phyloP scores from a whole-genome alignment of 108 stramenopile species.

The Skeletonema marinoi region DNA sequence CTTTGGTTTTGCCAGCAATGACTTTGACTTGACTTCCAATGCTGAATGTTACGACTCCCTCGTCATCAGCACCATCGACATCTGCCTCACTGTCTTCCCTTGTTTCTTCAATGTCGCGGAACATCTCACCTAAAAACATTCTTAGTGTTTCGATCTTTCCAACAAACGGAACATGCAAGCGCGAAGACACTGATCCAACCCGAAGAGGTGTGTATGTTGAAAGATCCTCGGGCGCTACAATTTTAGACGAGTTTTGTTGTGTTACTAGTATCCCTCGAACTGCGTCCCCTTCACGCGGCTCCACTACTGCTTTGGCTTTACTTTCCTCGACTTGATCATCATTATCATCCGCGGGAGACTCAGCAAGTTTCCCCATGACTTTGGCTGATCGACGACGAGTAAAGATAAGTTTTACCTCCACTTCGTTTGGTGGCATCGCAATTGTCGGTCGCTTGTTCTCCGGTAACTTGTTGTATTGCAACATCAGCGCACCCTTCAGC shows the following conservation, averaged over 20 bases:
- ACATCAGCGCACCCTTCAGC: slow-evolving; percentile 82
- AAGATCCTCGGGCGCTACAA: slow-evolving; percentile 85
- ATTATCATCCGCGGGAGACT: slow-evolving; percentile 10
- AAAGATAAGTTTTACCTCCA: slow-evolving; percentile 86
- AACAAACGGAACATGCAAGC: slow-evolving; percentile 88
- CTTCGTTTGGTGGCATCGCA: slow-evolving; percentile 88
- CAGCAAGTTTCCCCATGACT: slow-evolving; percentile 87
- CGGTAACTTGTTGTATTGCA: slow-evolving; percentile 79
- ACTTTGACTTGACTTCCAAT: slow-evolving; percentile 73
- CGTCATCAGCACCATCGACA: slow-evolving; percentile 33
- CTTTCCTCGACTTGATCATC: slow-evolving; percentile 24
- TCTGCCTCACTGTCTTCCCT: slow-evolving; percentile 18
- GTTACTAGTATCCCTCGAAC: slow-evolving; percentile 85
- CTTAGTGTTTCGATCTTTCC: slow-evolving; percentile 73
- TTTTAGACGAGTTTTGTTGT: slow-evolving; percentile 84
- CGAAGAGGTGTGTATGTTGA: slow-evolving; percentile 89
- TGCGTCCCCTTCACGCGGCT: slow-evolving; percentile 63
- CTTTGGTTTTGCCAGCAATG: slow-evolving; percentile 61
- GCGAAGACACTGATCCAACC: slow-evolving; percentile 78
- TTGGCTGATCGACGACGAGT: slow-evolving; percentile 87
- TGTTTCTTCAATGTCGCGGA: slow-evolving; percentile 65
- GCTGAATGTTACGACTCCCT: slow-evolving; percentile 51
- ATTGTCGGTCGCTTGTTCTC: slow-evolving; percentile 87
- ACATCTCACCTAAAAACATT: slow-evolving; percentile 86
- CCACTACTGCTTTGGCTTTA: slow-evolving; percentile 14